These are phyloP conservation scores for Acer campestre DNA, from an alignment of 345 rosid genomes.

Conservation along the genomic window DNA sequence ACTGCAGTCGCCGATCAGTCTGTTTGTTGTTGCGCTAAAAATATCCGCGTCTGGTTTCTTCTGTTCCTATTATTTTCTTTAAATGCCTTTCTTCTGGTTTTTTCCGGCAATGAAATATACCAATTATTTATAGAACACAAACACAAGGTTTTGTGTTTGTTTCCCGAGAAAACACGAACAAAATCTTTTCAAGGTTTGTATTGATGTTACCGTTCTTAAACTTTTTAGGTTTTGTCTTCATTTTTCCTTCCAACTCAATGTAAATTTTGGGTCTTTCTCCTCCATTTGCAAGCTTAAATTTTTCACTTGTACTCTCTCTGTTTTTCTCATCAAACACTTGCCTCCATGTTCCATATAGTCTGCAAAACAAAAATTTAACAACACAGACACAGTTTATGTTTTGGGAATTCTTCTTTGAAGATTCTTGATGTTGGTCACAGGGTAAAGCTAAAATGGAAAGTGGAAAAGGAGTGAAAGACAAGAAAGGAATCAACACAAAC, in stretches of 20 bases:
- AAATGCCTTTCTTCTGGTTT: background rate
- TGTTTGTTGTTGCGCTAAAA: no score
- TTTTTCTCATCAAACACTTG: background rate
- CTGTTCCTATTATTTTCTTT: background rate
- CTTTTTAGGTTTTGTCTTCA: background rate
- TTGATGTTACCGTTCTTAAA: background rate
- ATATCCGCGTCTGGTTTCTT: background rate
- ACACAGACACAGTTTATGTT: background rate
- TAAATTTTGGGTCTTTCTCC: background rate
- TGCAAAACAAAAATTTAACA: background rate
- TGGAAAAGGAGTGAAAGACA: conserved; percentile 25
- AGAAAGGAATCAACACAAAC: conserved; percentile 25
- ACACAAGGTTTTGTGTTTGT: background rate
- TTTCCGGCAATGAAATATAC: no score
- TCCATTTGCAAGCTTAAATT: background rate
- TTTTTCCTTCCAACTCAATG: background rate
- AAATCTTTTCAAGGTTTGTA: background rate
- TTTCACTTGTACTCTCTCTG: background rate
- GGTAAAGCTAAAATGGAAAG: conserved; percentile 25
- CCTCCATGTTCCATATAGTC: background rate
- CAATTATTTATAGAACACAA: background rate
- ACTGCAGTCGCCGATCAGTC: no score
- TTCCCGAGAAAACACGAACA: background rate
- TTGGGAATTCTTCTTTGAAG: background rate
- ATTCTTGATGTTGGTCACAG: background rate